Evolutionary conservation across 495 filamentous ascomycete species (phyloP), one percentile per base, ranked within the genome.

Genomic region (Rusavskia elegans): DNA sequence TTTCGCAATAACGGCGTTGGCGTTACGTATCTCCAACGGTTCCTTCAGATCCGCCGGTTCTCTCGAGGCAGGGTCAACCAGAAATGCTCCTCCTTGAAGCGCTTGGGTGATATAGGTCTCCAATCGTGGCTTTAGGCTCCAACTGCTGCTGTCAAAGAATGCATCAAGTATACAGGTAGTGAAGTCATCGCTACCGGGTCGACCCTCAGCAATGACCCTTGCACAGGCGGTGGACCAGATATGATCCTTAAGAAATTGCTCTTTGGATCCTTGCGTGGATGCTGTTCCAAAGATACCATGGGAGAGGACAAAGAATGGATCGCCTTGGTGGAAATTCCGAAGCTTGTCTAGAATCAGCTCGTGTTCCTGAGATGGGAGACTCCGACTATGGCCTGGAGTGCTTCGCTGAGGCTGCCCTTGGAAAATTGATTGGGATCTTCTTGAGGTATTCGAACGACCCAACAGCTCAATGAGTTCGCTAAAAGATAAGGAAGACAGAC

Each of bases 91-190:
- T 61, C 89, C 85, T 66, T 95, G 86, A 19, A 98, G 76, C 53
- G 90, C 83, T 61, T 87, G 82, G 86, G 93, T 90, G 5, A 98
- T 77, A 61, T 88, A 95, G 60, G 86, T 81, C 69, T 95, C 89
- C 72, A 98, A 82, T 57, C 86, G 89, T 56, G 81, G 79, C 55
- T 81, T 85, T 51, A 86, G 84, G 53, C 84, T 83, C 92, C 92
- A 97, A 61, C 87, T 83, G 61, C 85, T 80, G 71, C 87, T 84
- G 36, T 79, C 76, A 50, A 88, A 78, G 84, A 87, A 97, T 51
- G 84, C 78, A 66, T 90, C 87, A 36, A 97, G 76, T 16, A 85
- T 76, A 45, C 74, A 75, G 49, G 78, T 76, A 45, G 86, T 71
- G 48, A 87, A 80, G 45, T 80, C 78, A 48, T 85, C 83, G 51